Percentiles rank a stretch among this genome's conserved stretches.
Conservation (phyloP, 192 early-diverging fungal species). For the Coemansia sp. region DNA sequence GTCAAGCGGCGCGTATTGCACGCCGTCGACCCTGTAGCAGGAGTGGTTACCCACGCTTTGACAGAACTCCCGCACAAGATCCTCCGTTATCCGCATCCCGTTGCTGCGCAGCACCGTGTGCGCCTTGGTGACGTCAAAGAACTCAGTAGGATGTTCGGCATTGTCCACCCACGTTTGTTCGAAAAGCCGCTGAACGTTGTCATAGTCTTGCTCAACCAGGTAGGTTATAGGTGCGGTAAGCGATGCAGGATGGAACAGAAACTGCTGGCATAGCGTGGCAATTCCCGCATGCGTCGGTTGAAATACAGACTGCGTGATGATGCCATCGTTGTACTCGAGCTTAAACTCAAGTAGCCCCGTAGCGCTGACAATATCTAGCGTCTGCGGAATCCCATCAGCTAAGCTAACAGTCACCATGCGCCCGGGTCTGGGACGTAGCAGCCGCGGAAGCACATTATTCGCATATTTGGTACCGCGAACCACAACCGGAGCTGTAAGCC, state of each 20-base stretch:
- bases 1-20: constrained; percentile 77
- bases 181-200: background rate
- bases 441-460: constrained; percentile 58
- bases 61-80: constrained; percentile 1
- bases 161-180: constrained; percentile 10
- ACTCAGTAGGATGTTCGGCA: background rate
- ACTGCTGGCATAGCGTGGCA: constrained; percentile 20
- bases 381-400: background rate
- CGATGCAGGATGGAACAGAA: constrained; percentile 9
- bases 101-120: background rate
- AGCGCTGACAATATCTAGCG: constrained; percentile 5
- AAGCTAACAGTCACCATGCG: constrained; percentile 20
- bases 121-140: constrained; percentile 2
- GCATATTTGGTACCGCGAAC: constrained; percentile 64
- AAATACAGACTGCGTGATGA: constrained; percentile 43
- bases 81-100: constrained; percentile 2
- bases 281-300: constrained; percentile 39
- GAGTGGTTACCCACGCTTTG: constrained; percentile 47
- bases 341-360: constrained; percentile 72
- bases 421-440: constrained; percentile 59
- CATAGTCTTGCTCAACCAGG: background rate
- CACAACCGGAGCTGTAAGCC: constrained; percentile 67
- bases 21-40: constrained; percentile 21
- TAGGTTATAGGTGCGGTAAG: constrained; percentile 12
- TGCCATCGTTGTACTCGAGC: constrained; percentile 72